These are phyloP conservation scores for Macrophomina tecta DNA, from an alignment of 2,329 filamentous ascomycete genomes.

Conservation along the genomic window DNA sequence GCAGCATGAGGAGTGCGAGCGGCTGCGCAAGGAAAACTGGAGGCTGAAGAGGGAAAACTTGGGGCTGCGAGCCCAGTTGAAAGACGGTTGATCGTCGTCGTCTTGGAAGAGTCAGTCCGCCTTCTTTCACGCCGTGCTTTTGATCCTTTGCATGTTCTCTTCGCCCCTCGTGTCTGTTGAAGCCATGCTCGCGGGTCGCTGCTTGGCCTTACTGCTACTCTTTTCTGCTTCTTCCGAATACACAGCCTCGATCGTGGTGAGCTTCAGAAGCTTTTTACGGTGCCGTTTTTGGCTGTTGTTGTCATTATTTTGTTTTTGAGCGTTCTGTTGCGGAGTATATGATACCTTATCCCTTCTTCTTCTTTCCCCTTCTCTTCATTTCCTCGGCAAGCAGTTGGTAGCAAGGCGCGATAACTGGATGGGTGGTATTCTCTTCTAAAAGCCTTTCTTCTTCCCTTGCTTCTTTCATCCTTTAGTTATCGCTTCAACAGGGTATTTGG, in stretches of 20 bases:
- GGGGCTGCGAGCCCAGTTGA: conserved; percentile 61
- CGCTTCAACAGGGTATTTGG: not conserved
- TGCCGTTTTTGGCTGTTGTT: not conserved
- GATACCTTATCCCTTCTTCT: conserved; percentile 12
- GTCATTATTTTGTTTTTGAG: conserved; percentile 3
- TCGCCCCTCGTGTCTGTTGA: not conserved
- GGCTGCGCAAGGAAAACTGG: conserved; percentile 84
- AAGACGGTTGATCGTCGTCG: conserved; percentile 39
- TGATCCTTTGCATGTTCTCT: not conserved
- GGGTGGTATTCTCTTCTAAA: conserved; percentile 8
- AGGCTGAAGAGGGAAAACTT: conserved; percentile 82
- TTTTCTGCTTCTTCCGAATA: not conserved
- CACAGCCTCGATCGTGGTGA: not conserved
- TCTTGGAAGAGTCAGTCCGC: too few species aligned
- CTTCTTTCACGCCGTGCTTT: not conserved
- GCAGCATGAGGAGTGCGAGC: conserved; percentile 75
- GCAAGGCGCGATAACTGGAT: not conserved
- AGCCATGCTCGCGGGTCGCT: conserved; percentile 19
- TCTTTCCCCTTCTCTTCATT: not conserved
- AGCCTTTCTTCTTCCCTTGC: not conserved
- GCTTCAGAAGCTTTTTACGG: not conserved
- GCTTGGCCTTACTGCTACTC: not conserved
- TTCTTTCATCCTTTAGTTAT: not conserved
- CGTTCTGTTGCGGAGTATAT: conserved; percentile 15
- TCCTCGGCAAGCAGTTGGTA: not conserved